Evolutionary conservation across 1,139 yeast species (phyloP).

Genomic region (Saccharomyces hybrid): DNA sequence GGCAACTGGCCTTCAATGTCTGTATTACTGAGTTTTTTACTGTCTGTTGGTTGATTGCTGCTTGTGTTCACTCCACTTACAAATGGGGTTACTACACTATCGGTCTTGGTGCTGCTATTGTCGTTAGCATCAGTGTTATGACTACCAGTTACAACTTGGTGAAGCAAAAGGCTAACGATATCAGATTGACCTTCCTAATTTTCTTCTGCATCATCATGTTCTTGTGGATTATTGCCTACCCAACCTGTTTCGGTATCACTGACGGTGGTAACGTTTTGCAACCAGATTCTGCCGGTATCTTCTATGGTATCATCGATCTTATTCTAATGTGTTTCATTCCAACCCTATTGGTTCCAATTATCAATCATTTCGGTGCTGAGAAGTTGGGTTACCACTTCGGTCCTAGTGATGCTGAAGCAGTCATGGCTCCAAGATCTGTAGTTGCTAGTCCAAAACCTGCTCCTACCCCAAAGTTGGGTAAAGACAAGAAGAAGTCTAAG

Average conservation of each 20-base stretch:
- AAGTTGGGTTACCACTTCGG: conserved; percentile 9
- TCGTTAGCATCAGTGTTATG: no score
- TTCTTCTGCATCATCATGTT: conserved; percentile 33
- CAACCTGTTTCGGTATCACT: conserved; percentile 52
- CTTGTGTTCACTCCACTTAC: no score
- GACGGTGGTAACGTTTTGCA: conserved; percentile 62
- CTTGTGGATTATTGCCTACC: conserved; percentile 44
- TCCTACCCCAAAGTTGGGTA: background rate
- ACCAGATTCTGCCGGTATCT: conserved; percentile 57
- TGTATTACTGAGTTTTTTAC: no score
- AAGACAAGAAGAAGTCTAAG: conserved; percentile 2
- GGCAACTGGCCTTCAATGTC: no score
- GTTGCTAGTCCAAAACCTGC: conserved; percentile 6
- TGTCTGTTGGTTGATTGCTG: no score
- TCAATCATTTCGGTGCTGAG: conserved; percentile 20
- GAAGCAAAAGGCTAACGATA: conserved; percentile 1
- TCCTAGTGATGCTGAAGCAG: conserved; percentile 1
- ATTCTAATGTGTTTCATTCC: conserved; percentile 36
- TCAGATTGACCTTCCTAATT: conserved; percentile 15
- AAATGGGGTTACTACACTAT: no score
- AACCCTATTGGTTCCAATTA: conserved; percentile 19
- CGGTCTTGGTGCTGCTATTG: no score
- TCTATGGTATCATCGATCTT: conserved; percentile 55
- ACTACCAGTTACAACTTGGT: no score
- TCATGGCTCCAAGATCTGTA: conserved; percentile 3